A percentile compares a stretch with the other conserved stretches of the same genome.
phyloP scores from a whole-genome alignment of 371 early-diverging fungal genomes.

The Mucor lusitanicus region DNA sequence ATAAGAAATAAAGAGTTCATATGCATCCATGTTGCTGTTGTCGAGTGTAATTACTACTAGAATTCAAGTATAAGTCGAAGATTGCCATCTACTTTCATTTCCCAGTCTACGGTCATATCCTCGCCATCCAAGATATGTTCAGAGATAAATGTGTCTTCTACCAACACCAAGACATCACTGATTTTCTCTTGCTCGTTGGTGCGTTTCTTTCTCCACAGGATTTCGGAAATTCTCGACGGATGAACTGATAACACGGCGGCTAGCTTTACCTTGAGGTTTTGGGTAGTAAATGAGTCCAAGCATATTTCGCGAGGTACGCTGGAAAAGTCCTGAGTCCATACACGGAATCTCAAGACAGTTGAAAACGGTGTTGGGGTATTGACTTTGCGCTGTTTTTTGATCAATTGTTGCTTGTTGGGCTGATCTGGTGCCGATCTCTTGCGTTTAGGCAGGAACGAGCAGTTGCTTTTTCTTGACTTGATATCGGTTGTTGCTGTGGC shows the following conservation, averaged over 20 bases:
- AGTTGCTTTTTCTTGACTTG: background rate
- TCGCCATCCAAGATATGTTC: slow-evolving; percentile 21
- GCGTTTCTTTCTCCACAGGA: slow-evolving; percentile 20
- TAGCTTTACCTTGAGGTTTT: slow-evolving; percentile 13
- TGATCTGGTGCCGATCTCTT: background rate
- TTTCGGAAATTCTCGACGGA: slow-evolving; percentile 16
- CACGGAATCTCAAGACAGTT: slow-evolving; percentile 1
- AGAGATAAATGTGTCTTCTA: slow-evolving; percentile 25
- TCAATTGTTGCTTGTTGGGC: background rate
- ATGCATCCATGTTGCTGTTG: background rate
- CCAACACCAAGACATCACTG: slow-evolving; percentile 20
- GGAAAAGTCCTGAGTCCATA: slow-evolving; percentile 10
- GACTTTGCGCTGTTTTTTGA: background rate
- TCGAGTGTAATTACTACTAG: background rate
- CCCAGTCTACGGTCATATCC: slow-evolving; percentile 21
- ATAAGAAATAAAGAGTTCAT: slow-evolving; percentile 1
- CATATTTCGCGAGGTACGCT: background rate
- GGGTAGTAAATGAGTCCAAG: slow-evolving; percentile 10
- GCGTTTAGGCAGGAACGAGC: background rate
- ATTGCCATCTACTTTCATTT: slow-evolving; percentile 22
- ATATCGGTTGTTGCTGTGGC: background rate
- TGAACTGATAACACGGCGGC: slow-evolving; percentile 9
- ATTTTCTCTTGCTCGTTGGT: background rate
- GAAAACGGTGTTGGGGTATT: background rate
- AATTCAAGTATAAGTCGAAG: slow-evolving; percentile 24